Evolutionary conservation across 2,329 filamentous ascomycete genomes (phyloP), one percentile per base, ranked within the genome.

Genomic region (Phyllosticta citribraziliensis): DNA sequence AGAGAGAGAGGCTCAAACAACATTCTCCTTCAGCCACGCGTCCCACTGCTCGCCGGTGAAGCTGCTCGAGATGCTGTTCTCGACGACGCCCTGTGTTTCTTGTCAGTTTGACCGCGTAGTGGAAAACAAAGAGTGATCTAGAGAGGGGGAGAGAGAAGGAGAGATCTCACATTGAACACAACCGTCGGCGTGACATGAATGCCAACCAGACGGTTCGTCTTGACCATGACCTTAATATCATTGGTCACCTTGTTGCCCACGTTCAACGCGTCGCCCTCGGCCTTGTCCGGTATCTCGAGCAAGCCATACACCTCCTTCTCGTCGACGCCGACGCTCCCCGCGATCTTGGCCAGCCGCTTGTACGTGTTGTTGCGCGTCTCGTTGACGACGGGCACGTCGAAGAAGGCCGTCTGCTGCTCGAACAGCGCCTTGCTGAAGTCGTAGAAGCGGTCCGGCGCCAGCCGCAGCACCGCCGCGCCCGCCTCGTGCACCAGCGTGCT

Each of bases 171-270:
- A 74, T 97, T 86, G 73, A 95, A 92, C 56, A 96, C 80, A 20
- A 93, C 91, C 0, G 92, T 97, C 1, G 93, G 93, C 52, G 90
- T 93, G 51, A 97, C 90, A 77, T 97, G 93, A 52, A 96, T 84
- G 12, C 92, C 88, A 9, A 89, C 82, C 66, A 94, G 75, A 52
- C 93, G 80, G 68, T 89, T 81, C 51, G 60, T 61, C 60, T 92
- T 95, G 64, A 93, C 84, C 68, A 93, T 78, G 56, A 89, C 75
- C 80, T 96, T 97, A 60, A 97, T 74, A 73, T 96, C 91, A 71
- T 88, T 82, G 24, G 92, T 97, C 57, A 95, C 87, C 61, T 79
- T 78, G 72, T 97, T 97, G 0, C 93, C 92, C 9, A 71, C 73
- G 71, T 97, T 97, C 72, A 91, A 73, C 30, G 80, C 76, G 33